Conservation (phyloP, 106 monocot species). For the Ottelia alismoides region DNA sequence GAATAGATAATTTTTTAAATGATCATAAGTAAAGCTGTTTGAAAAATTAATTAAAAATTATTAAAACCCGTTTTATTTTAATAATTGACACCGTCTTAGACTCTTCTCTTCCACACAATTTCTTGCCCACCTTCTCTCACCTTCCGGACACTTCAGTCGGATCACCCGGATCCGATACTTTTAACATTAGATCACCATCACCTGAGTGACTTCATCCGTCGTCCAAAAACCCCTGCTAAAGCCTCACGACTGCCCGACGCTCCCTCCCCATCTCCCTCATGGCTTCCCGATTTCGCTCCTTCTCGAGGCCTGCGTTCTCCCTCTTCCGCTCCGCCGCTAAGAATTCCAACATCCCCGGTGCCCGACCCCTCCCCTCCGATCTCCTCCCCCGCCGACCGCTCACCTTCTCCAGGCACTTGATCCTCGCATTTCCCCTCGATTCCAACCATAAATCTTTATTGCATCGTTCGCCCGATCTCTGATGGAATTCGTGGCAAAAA, state of each 20-base stretch:
- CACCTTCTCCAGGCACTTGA: conserved; percentile 14
- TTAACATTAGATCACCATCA: no score
- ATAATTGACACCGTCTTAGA: not conserved
- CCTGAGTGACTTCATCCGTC: no score
- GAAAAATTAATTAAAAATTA: no score
- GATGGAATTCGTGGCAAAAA: not conserved
- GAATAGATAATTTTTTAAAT: no score
- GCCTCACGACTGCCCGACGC: not conserved
- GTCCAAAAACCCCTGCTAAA: no score
- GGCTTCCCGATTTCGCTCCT: conserved; percentile 56
- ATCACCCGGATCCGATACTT: no score
- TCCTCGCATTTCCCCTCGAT: not conserved
- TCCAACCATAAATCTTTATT: not conserved
- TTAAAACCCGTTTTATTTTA: no score
- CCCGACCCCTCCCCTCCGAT: conserved; percentile 1
- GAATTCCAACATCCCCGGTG: conserved; percentile 3
- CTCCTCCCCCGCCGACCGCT: conserved; percentile 3
- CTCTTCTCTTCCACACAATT: not conserved
- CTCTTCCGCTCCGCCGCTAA: conserved; percentile 28
- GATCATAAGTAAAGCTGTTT: no score
- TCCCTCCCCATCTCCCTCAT: conserved; percentile 11
- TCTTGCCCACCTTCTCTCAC: no score
- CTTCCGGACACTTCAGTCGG: no score
- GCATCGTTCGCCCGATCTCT: no score
- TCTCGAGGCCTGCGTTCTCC: conserved; percentile 41